Conservation (phyloP, 805 yeast genomes). For the Starmera dryadoides region DNA sequence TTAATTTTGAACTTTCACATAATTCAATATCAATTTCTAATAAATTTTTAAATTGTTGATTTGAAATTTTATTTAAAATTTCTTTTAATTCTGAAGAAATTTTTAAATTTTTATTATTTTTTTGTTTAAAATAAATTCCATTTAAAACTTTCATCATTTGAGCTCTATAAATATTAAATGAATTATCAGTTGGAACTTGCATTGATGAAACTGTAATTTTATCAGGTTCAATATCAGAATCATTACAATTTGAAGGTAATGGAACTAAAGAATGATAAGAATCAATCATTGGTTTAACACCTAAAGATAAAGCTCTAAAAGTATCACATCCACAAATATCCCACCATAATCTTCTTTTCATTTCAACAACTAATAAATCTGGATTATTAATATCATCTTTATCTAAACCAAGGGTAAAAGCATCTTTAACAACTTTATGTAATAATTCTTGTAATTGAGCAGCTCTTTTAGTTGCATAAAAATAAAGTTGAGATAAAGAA, state of each 20-base stretch:
- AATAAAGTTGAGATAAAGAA: conserved; percentile 20
- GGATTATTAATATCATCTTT: conserved; percentile 18
- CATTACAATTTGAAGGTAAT: conserved; percentile 25
- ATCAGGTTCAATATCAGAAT: conserved; percentile 20
- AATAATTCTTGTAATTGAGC: conserved; percentile 17
- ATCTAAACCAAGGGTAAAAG: conserved; percentile 18
- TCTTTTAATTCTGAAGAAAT: conserved; percentile 7
- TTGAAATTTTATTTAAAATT: conserved; percentile 10
- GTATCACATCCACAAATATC: conserved; percentile 23
- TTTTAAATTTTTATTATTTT: conserved; percentile 8
- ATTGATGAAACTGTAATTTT: conserved; percentile 13
- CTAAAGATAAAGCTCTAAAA: conserved; percentile 17
- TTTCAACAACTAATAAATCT: conserved; percentile 19
- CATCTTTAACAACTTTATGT: conserved; percentile 16
- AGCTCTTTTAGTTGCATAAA: conserved; percentile 21
- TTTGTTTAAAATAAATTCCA: conserved; percentile 19
- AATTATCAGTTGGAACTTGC: conserved; percentile 19
- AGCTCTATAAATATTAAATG: conserved; percentile 20
- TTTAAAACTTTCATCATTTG: conserved; percentile 20
- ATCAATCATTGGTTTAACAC: conserved; percentile 15
- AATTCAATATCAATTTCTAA: conserved; percentile 20
- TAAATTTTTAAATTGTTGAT: conserved; percentile 16
- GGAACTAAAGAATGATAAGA: conserved; percentile 22
- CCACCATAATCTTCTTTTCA: conserved; percentile 26
- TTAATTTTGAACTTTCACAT: conserved; percentile 13